phyloP scores from a whole-genome alignment of 345 rosid species.

The Citrus sinensis region DNA sequence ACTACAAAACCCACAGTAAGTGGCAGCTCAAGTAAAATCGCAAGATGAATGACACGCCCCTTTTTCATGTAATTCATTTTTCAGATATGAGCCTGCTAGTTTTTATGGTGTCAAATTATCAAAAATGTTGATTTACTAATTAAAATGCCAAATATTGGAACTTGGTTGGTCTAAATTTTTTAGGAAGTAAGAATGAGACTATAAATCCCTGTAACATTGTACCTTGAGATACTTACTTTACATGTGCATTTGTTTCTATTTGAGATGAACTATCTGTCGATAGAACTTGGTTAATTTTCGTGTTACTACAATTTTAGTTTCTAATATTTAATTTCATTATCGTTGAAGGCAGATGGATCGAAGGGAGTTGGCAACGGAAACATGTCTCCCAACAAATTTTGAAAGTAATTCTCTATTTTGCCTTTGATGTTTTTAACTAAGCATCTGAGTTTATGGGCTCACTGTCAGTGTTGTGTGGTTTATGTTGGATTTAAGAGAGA shows the following conservation, averaged over 20 bases:
- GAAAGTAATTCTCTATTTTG: slow-evolving; percentile 45
- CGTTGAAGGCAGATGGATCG: slow-evolving; percentile 82
- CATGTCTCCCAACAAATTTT: slow-evolving; percentile 11
- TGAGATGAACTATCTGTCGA: not conserved
- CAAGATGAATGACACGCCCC: too few relatives aligned
- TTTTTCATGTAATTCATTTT: not conserved
- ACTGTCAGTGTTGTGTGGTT: not conserved
- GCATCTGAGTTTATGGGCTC: not conserved
- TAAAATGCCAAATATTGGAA: not conserved
- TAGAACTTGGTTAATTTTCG: slow-evolving; percentile 7
- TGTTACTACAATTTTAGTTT: slow-evolving; percentile 4
- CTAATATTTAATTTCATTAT: slow-evolving; percentile 32
- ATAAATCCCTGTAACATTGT: not conserved
- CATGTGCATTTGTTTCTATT: not conserved
- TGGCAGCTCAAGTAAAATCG: not conserved
- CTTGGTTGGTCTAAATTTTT: not conserved
- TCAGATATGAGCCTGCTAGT: not conserved
- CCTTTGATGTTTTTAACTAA: slow-evolving; percentile 9
- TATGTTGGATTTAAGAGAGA: not conserved
- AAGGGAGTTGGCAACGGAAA: slow-evolving; percentile 34
- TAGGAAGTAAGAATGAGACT: not conserved
- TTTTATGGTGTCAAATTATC: not conserved
- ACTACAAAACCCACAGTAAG: not conserved
- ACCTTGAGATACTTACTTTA: not conserved
- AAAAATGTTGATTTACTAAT: not conserved